Evolutionary conservation across 2,329 filamentous ascomycete species (phyloP).

Genomic region (Colletotrichum truncatum): DNA sequence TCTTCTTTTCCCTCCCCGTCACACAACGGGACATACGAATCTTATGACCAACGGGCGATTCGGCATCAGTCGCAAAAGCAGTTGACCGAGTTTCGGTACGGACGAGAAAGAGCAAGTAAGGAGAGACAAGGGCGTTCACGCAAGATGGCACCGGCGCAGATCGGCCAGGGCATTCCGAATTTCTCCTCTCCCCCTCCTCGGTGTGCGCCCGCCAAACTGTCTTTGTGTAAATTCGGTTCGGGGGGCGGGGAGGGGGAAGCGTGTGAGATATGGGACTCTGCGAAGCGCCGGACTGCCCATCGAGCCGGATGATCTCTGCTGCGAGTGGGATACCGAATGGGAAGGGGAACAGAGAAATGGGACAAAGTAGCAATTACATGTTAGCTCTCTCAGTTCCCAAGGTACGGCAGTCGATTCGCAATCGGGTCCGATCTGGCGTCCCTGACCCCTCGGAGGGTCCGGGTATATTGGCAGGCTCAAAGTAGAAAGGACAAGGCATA

Average conservation of each 20-base stretch:
- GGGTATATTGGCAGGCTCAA: background rate
- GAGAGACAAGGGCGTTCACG: background rate
- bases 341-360: too few species aligned
- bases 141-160: slow-evolving; percentile 3
- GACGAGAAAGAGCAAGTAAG: too few species aligned
- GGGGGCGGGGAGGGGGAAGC: too few species aligned
- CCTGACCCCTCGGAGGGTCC: background rate
- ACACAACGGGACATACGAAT: background rate
- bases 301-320: background rate
- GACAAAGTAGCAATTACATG: slow-evolving; percentile 11
- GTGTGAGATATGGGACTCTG: slow-evolving; percentile 21
- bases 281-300: slow-evolving; percentile 14
- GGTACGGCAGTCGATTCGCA: slow-evolving; percentile 11
- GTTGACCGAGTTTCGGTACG: background rate
- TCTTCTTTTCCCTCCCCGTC: background rate
- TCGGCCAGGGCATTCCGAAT: background rate
- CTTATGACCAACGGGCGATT: background rate
- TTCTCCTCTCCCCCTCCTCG: background rate
- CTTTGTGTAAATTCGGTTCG: background rate
- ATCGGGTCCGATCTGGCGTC: slow-evolving; percentile 12
- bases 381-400: background rate
- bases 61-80: slow-evolving; percentile 6
- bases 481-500: background rate
- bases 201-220: background rate
- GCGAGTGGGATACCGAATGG: too few species aligned